These are phyloP conservation scores for Trypanosoma vivax DNA, from an alignment of 208 protist genomes.

Conservation along the genomic window DNA sequence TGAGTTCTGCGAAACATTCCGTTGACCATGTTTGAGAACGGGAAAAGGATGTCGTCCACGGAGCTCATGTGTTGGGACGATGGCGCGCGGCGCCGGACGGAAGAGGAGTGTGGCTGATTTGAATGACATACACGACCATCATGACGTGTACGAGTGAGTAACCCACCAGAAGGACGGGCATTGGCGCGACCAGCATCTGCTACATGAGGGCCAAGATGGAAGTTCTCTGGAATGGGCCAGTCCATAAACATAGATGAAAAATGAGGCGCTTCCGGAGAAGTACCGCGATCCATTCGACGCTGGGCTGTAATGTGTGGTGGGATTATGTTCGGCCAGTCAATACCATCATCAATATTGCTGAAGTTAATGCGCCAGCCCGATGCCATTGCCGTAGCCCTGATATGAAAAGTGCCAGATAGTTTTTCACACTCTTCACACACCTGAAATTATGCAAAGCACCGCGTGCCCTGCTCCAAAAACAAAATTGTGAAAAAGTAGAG, in stretches of 20 bases:
- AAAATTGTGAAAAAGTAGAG: neutral
- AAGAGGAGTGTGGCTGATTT: too few relatives aligned
- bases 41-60: too few relatives aligned
- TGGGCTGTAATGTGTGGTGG: slow-evolving; percentile 20
- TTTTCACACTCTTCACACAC: neutral
- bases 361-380: slow-evolving; percentile 11
- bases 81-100: too few relatives aligned
- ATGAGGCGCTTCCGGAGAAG: neutral
- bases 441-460: neutral
- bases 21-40: too few relatives aligned
- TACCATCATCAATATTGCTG: slow-evolving; percentile 22
- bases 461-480: neutral
- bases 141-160: too few relatives aligned
- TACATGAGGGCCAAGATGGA: slow-evolving; percentile 2
- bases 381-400: neutral
- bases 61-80: too few relatives aligned
- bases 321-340: slow-evolving; percentile 25
- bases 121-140: too few relatives aligned
- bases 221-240: slow-evolving; percentile 21
- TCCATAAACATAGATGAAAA: slow-evolving; percentile 10
- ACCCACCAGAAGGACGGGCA: too few relatives aligned
- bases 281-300: neutral
- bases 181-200: neutral
- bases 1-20: too few relatives aligned
- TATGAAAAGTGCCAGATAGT: neutral